These are phyloP conservation scores for Nitzschia palea DNA, from an alignment of 108 stramenopile species.

Conservation along the genomic window DNA sequence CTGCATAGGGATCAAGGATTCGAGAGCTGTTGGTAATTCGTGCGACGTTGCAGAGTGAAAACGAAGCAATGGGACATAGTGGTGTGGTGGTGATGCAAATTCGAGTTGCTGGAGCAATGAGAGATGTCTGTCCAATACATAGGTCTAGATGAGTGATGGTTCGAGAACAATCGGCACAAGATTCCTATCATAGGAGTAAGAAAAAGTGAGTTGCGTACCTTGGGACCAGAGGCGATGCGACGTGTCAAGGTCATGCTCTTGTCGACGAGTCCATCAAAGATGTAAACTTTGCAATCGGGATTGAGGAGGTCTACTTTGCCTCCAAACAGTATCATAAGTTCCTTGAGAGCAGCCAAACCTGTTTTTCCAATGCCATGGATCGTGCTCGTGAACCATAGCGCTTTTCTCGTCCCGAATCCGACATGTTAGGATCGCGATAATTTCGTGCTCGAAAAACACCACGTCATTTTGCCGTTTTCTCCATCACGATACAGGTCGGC, in stretches of 20 bases:
- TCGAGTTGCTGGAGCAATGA: conserved; percentile 74
- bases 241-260: conserved; percentile 50
- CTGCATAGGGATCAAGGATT: conserved; percentile 84
- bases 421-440: conserved; percentile 17
- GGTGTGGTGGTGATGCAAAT: conserved; percentile 88
- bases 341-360: conserved; percentile 54
- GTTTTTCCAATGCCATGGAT: conserved; percentile 65
- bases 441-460: conserved; percentile 79
- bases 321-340: conserved; percentile 54
- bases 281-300: conserved; percentile 72
- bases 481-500: conserved; percentile 55
- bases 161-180: no score
- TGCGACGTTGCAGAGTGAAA: conserved; percentile 77
- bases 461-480: conserved; percentile 48
- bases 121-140: conserved; percentile 33
- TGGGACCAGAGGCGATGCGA: conserved; percentile 57
- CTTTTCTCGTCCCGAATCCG: conserved; percentile 36
- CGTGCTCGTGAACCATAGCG: conserved; percentile 71
- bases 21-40: conserved; percentile 26
- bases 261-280: conserved; percentile 71
- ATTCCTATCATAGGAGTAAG: no score
- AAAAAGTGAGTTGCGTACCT: conserved; percentile 13
- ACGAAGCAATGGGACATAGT: conserved; percentile 78
- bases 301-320: conserved; percentile 67
- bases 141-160: no score